Evolutionary conservation across 768 basidiomycete genomes (phyloP).

Genomic region (Lactarius vividus): DNA sequence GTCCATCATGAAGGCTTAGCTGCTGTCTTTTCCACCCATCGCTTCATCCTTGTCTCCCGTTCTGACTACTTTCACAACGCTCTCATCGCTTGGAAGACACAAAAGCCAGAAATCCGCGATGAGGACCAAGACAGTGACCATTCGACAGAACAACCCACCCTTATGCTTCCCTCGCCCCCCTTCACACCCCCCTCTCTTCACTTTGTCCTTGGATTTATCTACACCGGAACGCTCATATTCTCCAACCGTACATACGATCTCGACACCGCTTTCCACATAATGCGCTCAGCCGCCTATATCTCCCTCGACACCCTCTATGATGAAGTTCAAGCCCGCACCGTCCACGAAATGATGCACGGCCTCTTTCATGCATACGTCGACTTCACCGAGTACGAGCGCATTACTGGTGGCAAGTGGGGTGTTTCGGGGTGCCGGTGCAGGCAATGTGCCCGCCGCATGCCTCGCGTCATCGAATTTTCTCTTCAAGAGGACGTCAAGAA

Average conservation of each 20-base stretch:
- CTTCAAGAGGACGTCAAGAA: slow-evolving; percentile 75
- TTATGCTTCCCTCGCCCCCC: slow-evolving; percentile 84
- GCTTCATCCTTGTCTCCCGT: slow-evolving; percentile 88
- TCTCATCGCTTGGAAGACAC: slow-evolving; percentile 64
- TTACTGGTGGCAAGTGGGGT: slow-evolving; percentile 77
- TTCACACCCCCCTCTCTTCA: slow-evolving; percentile 94
- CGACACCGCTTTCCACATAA: slow-evolving; percentile 85
- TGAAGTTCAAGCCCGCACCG: slow-evolving; percentile 80
- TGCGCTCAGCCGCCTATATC: slow-evolving; percentile 80
- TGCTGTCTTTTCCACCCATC: slow-evolving; percentile 87
- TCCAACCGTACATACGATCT: slow-evolving; percentile 93
- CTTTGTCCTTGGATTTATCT: slow-evolving; percentile 92
- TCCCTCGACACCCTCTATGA: slow-evolving; percentile 65
- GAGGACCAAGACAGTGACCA: slow-evolving; percentile 32
- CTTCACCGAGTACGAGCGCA: slow-evolving; percentile 73
- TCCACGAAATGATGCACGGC: slow-evolving; percentile 87
- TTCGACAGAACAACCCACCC: slow-evolving; percentile 48
- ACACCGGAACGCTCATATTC: slow-evolving; percentile 91
- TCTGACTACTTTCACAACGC: slow-evolving; percentile 83
- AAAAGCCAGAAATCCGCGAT: slow-evolving; percentile 34
- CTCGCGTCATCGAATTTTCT: slow-evolving; percentile 82
- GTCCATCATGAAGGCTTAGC: slow-evolving; percentile 65
- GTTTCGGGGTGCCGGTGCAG: slow-evolving; percentile 81
- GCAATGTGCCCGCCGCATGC: slow-evolving; percentile 77
- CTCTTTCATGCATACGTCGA: slow-evolving; percentile 81